A percentile compares a stretch with the other conserved stretches of the same genome.
These are phyloP conservation scores for Ceratocystis eucalypticola DNA, from an alignment of 2,329 filamentous ascomycete species.

Conservation along the genomic window DNA sequence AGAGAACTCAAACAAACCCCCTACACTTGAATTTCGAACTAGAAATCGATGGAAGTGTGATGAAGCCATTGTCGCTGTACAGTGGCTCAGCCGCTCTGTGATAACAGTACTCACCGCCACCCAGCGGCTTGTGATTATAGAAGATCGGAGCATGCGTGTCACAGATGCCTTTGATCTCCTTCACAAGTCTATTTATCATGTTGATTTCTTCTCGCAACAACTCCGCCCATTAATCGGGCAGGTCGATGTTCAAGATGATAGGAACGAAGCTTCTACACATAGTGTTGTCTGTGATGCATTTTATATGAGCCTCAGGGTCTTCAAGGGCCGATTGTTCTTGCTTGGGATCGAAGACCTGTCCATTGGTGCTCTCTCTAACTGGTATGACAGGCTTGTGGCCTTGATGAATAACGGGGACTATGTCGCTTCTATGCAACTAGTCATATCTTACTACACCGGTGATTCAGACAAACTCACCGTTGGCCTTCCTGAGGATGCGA, in stretches of 20 bases:
- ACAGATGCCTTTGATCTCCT: constrained; percentile 91
- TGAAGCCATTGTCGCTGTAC: constrained; percentile 88
- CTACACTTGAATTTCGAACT: constrained; percentile 64
- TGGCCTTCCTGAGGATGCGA: constrained; percentile 74
- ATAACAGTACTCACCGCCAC: constrained; percentile 86
- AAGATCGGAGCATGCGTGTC: constrained; percentile 77
- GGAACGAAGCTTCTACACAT: constrained; percentile 79
- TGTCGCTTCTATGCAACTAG: constrained; percentile 77
- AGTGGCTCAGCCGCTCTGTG: constrained; percentile 92
- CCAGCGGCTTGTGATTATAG: constrained; percentile 80
- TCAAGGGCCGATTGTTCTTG: constrained; percentile 85
- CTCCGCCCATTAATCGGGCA: constrained; percentile 75
- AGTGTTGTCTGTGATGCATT: constrained; percentile 95
- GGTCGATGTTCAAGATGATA: constrained; percentile 43
- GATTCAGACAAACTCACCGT: constrained; percentile 89
- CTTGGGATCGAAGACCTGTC: constrained; percentile 89
- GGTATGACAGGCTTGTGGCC: constrained; percentile 85
- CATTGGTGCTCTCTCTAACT: constrained; percentile 86
- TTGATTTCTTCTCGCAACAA: constrained; percentile 79
- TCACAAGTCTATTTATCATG: constrained; percentile 82
- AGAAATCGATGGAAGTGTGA: constrained; percentile 86
- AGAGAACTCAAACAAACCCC: constrained; percentile 61
- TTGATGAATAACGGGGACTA: constrained; percentile 97
- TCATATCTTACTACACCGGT: constrained; percentile 82
- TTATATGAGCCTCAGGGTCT: constrained; percentile 92